Evolutionary conservation across 192 early-diverging fungal genomes (phyloP).

Genomic region (Funneliformis geosporum): DNA sequence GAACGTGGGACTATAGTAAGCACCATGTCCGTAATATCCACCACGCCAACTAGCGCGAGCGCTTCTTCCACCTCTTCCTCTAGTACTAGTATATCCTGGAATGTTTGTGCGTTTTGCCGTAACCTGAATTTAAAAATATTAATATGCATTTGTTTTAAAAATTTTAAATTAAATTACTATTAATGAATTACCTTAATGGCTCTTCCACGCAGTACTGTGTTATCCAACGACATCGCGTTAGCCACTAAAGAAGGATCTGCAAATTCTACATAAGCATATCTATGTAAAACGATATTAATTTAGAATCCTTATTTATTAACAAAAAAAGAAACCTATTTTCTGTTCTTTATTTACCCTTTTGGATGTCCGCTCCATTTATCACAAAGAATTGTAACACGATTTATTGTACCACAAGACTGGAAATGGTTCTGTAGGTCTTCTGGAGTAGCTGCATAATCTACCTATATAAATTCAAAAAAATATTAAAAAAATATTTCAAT

Average conservation of each 20-base stretch:
- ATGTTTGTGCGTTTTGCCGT: conserved; percentile 94
- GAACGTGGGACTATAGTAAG: conserved; percentile 37
- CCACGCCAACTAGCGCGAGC: conserved; percentile 72
- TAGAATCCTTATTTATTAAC: conserved; percentile 41
- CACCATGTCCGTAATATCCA: conserved; percentile 53
- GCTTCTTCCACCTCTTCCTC: conserved; percentile 74
- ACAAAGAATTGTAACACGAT: conserved; percentile 93
- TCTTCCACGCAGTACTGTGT: conserved; percentile 86
- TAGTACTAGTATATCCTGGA: conserved; percentile 66
- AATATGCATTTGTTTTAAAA: not conserved
- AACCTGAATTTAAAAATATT: conserved; percentile 51
- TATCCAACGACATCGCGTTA: conserved; percentile 85
- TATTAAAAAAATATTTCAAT: not conserved
- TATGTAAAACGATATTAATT: conserved; percentile 8
- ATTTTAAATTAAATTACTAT: not conserved
- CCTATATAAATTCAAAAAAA: conserved; percentile 41
- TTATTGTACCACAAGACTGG: conserved; percentile 93
- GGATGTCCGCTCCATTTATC: conserved; percentile 92
- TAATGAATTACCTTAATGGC: conserved; percentile 65
- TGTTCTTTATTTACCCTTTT: conserved; percentile 57
- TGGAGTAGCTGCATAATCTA: conserved; percentile 92
- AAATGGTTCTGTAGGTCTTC: conserved; percentile 96
- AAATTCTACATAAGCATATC: conserved; percentile 97
- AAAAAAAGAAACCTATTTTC: not conserved
- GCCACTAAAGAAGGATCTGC: conserved; percentile 76